These are phyloP conservation scores for Teunomyces aglyptinius DNA, from an alignment of 805 yeast genomes.

Conservation along the genomic window DNA sequence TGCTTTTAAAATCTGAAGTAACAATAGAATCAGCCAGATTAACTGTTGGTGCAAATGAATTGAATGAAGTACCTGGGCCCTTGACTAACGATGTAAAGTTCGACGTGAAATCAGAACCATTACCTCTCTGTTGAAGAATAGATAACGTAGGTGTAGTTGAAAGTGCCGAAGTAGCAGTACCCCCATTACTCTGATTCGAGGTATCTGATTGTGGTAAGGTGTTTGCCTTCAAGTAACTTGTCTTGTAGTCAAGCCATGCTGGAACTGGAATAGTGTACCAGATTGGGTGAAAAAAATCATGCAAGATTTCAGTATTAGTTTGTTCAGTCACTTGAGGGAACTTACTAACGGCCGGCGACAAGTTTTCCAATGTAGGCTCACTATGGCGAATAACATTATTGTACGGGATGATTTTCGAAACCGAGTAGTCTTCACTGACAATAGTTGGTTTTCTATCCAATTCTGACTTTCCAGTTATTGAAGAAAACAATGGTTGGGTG, in stretches of 20 bases:
- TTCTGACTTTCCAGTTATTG: conserved; percentile 64
- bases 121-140: conserved; percentile 23
- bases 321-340: conserved; percentile 32
- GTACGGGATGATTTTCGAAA: conserved; percentile 66
- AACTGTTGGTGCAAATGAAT: conserved; percentile 36
- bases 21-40: conserved; percentile 36
- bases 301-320: conserved; percentile 35
- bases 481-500: conserved; percentile 77
- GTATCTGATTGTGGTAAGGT: background rate
- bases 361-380: conserved; percentile 26
- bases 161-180: conserved; percentile 3
- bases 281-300: conserved; percentile 42
- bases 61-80: conserved; percentile 19
- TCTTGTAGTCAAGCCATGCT: conserved; percentile 39
- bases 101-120: conserved; percentile 17
- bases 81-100: conserved; percentile 7
- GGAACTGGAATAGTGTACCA: conserved; percentile 45
- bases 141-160: conserved; percentile 15
- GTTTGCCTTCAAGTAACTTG: conserved; percentile 15
- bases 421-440: conserved; percentile 63
- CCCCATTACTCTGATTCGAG: conserved; percentile 5
- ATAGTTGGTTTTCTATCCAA: conserved; percentile 72
- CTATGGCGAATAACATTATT: conserved; percentile 19
- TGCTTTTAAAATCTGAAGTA: conserved; percentile 28
- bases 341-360: conserved; percentile 30